Conservation (phyloP, 139 green algal species). For the Chlamydomonas eustigma region DNA sequence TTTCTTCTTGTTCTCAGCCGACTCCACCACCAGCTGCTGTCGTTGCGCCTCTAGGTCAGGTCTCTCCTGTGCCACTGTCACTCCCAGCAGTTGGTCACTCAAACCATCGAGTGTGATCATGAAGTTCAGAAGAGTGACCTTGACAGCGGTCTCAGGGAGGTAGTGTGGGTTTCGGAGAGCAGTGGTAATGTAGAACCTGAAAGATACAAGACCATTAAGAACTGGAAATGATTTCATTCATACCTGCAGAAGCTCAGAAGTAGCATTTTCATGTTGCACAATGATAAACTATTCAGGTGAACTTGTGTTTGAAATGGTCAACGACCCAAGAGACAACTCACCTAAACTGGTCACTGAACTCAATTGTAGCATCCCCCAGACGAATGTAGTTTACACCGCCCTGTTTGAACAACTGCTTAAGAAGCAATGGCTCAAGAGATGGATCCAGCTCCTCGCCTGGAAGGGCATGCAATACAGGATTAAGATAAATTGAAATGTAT, state of each 20-base stretch:
- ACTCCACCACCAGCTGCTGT: slow-evolving; percentile 61
- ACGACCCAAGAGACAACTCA: slow-evolving; percentile 7
- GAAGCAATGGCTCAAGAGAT: slow-evolving; percentile 65
- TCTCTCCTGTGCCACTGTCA: slow-evolving; percentile 42
- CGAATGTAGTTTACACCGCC: slow-evolving; percentile 63
- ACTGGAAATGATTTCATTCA: background rate
- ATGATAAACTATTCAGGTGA: too few species aligned
- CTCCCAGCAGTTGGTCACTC: slow-evolving; percentile 69
- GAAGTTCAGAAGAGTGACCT: slow-evolving; percentile 79
- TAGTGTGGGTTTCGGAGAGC: slow-evolving; percentile 86
- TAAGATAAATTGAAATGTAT: too few species aligned
- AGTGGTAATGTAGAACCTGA: slow-evolving; percentile 83
- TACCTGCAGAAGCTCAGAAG: too few species aligned
- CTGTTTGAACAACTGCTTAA: slow-evolving; percentile 54
- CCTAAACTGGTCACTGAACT: slow-evolving; percentile 65
- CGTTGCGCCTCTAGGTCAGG: slow-evolving; percentile 74
- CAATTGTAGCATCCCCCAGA: slow-evolving; percentile 64
- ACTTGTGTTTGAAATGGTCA: too few species aligned
- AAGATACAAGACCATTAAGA: too few species aligned
- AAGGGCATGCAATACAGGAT: too few species aligned
- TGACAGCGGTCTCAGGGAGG: slow-evolving; percentile 35
- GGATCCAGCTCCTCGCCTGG: slow-evolving; percentile 67
- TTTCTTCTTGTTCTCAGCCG: slow-evolving; percentile 65
- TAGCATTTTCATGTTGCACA: too few species aligned
- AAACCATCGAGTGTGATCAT: slow-evolving; percentile 77